Conservation (phyloP, 352 stramenopile species). For the Globisporangium spinosum region DNA sequence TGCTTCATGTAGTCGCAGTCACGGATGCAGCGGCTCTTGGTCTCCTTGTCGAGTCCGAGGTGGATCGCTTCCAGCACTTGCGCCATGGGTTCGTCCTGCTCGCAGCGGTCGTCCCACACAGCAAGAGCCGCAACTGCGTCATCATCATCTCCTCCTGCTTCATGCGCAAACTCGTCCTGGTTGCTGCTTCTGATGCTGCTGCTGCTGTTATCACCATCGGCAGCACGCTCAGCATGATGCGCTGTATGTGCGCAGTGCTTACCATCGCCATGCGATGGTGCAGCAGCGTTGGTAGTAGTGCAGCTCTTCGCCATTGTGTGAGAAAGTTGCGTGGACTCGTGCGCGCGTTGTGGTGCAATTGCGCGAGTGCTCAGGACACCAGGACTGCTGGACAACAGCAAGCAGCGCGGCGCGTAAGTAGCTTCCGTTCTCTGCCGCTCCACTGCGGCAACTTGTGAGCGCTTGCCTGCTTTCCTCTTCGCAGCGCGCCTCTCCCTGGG, state of each 20-base stretch:
- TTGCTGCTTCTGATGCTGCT: background rate
- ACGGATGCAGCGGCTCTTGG: constrained; percentile 19
- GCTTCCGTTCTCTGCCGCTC: background rate
- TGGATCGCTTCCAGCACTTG: constrained; percentile 33
- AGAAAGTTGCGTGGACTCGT: background rate
- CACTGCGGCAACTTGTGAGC: background rate
- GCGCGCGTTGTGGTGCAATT: background rate
- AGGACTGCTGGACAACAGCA: background rate
- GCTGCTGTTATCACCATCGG: background rate
- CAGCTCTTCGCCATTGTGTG: background rate
- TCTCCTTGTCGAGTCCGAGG: constrained; percentile 32
- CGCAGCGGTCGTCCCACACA: background rate
- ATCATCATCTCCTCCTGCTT: background rate
- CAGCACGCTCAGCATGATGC: background rate
- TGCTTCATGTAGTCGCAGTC: constrained; percentile 40
- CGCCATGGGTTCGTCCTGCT: constrained; percentile 8
- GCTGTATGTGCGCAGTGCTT: background rate
- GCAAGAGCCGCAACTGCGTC: background rate
- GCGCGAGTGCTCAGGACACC: background rate
- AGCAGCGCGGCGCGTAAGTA: background rate
- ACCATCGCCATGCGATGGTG: background rate
- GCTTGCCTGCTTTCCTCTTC: background rate
- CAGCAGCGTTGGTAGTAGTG: background rate
- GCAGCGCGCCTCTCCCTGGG: background rate
- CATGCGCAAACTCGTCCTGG: constrained; percentile 1